Conservation (phyloP, 495 filamentous ascomycete species). For the Penicillium paxilli region DNA sequence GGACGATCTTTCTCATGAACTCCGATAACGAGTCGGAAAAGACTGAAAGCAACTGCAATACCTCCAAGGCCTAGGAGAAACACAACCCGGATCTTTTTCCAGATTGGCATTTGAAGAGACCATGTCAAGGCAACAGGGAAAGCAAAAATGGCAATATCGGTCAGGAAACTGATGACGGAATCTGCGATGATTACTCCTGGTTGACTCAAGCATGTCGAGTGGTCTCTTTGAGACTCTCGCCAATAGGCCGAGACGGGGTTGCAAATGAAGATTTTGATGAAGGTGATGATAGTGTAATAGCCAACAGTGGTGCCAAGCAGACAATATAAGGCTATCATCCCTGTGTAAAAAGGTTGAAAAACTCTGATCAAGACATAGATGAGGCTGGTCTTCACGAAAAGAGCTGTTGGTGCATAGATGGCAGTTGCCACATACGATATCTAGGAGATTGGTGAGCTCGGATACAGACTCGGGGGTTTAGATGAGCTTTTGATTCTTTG, state of each 20-base stretch:
- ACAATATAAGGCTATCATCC: slow-evolving; percentile 22
- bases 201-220: slow-evolving; percentile 23
- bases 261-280: slow-evolving; percentile 33
- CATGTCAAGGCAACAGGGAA: slow-evolving; percentile 31
- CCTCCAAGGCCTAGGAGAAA: slow-evolving; percentile 31
- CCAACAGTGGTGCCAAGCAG: slow-evolving; percentile 26
- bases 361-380: slow-evolving; percentile 30
- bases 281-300: slow-evolving; percentile 27
- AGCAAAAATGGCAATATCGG: slow-evolving; percentile 31
- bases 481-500: neutral
- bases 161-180: slow-evolving; percentile 28
- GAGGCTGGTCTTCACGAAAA: slow-evolving; percentile 32
- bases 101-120: slow-evolving; percentile 28
- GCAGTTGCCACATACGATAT: slow-evolving; percentile 19
- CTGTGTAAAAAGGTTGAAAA: slow-evolving; percentile 22
- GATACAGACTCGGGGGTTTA: neutral
- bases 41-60: slow-evolving; percentile 27
- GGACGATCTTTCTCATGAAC: slow-evolving; percentile 13
- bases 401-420: slow-evolving; percentile 32
- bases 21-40: slow-evolving; percentile 30
- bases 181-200: slow-evolving; percentile 29
- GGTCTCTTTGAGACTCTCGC: slow-evolving; percentile 3
- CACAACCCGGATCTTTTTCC: slow-evolving; percentile 27
- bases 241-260: slow-evolving; percentile 26
- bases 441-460: neutral